These are phyloP conservation scores for Ceratocystis albifundus DNA, from an alignment of 2,329 filamentous ascomycete species.

Conservation along the genomic window DNA sequence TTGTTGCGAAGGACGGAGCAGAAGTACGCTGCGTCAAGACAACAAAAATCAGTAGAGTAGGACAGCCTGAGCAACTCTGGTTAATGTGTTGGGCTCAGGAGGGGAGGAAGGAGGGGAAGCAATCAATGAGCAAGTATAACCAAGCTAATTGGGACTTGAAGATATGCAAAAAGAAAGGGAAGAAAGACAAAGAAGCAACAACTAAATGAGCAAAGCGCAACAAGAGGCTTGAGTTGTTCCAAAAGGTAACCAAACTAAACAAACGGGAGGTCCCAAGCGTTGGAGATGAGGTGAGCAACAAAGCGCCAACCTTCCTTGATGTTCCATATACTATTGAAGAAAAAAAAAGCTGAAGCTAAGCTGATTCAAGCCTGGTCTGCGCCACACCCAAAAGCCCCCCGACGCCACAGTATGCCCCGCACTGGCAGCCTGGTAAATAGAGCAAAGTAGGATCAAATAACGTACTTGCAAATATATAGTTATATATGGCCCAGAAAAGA, in stretches of 20 bases:
- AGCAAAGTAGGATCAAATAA: neutral
- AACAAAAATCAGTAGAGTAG: neutral
- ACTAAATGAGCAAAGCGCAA: neutral
- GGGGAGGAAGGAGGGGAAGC: neutral
- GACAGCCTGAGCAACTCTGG: neutral
- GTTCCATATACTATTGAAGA: conserved; percentile 10
- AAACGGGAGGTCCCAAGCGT: conserved; percentile 8
- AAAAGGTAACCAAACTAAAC: conserved; percentile 8
- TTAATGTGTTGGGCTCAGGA: neutral
- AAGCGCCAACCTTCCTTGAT: conserved; percentile 8
- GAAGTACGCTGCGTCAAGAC: neutral
- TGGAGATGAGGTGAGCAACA: conserved; percentile 5
- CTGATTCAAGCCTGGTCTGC: neutral
- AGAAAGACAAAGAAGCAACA: neutral
- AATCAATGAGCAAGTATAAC: neutral
- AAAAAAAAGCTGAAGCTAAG: conserved; percentile 15
- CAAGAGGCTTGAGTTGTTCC: neutral
- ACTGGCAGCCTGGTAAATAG: neutral
- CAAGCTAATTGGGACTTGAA: neutral
- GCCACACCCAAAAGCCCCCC: conserved; percentile 18
- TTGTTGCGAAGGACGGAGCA: neutral
- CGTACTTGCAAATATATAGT: neutral
- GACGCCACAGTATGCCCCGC: conserved; percentile 16
- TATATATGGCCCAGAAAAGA: conserved; percentile 9
- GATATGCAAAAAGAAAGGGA: neutral